Evolutionary conservation across 2,329 filamentous ascomycete species (phyloP).

Genomic region (Botrytis aclada): DNA sequence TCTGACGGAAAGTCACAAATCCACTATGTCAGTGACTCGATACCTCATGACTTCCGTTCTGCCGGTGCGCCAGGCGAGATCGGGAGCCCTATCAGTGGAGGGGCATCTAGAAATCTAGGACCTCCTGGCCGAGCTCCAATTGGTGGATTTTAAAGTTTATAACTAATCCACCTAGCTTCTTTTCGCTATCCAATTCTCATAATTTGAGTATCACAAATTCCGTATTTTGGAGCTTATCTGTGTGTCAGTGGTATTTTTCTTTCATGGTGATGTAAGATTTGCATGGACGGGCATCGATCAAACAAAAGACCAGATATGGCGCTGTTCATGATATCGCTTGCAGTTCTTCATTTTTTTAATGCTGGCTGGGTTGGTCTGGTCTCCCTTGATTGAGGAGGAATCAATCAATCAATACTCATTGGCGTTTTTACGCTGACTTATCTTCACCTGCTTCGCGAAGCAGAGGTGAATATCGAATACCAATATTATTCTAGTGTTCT

Average conservation of each 20-base stretch:
- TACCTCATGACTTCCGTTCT: conserved; percentile 39
- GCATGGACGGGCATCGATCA: not conserved
- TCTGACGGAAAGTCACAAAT: conserved; percentile 39
- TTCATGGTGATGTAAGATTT: conserved; percentile 8
- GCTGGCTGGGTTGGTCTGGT: not conserved
- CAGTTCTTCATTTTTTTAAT: not conserved
- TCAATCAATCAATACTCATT: conserved; percentile 10
- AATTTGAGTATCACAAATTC: not conserved
- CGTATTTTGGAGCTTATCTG: not conserved
- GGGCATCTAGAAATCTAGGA: conserved; percentile 12
- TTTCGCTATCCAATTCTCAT: conserved; percentile 12
- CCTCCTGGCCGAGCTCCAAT: conserved; percentile 13
- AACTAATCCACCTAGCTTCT: conserved; percentile 14
- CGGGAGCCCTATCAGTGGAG: conserved; percentile 57
- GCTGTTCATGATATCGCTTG: conserved; percentile 3
- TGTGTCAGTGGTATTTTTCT: not conserved
- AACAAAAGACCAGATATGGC: not conserved
- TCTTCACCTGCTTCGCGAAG: not conserved
- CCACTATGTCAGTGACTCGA: conserved; percentile 54
- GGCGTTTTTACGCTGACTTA: conserved; percentile 13
- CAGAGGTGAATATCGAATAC: conserved; percentile 9
- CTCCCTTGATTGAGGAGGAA: conserved; percentile 10
- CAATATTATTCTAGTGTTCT: conserved; percentile 3
- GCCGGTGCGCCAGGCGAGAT: conserved; percentile 65
- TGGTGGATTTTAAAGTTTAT: conserved; percentile 12